Conservation (phyloP, 2,329 filamentous ascomycete species). For the Metarhizium guizhouense region DNA sequence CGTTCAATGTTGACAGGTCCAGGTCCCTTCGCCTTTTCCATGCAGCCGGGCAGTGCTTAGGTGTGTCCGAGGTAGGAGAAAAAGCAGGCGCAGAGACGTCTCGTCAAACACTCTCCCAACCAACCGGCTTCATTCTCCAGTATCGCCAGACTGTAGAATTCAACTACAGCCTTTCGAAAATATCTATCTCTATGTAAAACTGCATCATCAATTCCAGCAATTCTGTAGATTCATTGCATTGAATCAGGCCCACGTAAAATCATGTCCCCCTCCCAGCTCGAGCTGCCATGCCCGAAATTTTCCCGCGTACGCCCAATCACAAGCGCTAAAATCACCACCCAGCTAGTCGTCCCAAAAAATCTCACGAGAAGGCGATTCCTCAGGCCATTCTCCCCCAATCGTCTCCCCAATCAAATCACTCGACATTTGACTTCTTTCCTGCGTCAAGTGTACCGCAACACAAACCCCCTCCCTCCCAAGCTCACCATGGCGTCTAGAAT, state of each 20-base stretch:
- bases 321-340: constrained; percentile 17
- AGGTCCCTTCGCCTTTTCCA: too few species aligned
- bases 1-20: too few species aligned
- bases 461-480: not conserved
- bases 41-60: too few species aligned
- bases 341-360: constrained; percentile 21
- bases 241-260: not conserved
- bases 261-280: not conserved
- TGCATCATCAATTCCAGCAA: too few species aligned
- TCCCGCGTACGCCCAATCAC: constrained; percentile 30
- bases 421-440: not conserved
- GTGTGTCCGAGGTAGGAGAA: too few species aligned
- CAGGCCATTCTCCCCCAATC: constrained; percentile 1
- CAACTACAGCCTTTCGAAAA: too few species aligned
- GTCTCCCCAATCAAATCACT: not conserved
- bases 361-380: constrained; percentile 20
- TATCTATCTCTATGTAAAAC: too few species aligned
- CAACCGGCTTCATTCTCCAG: not conserved
- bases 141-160: too few species aligned
- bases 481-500: constrained; percentile 31
- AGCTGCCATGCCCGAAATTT: constrained; percentile 19
- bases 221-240: too few species aligned
- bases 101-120: not conserved
- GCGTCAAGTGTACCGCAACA: constrained; percentile 4
- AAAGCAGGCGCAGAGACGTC: too few species aligned